Conservation (phyloP, 768 basidiomycete species). For the Mycena leptocephala region DNA sequence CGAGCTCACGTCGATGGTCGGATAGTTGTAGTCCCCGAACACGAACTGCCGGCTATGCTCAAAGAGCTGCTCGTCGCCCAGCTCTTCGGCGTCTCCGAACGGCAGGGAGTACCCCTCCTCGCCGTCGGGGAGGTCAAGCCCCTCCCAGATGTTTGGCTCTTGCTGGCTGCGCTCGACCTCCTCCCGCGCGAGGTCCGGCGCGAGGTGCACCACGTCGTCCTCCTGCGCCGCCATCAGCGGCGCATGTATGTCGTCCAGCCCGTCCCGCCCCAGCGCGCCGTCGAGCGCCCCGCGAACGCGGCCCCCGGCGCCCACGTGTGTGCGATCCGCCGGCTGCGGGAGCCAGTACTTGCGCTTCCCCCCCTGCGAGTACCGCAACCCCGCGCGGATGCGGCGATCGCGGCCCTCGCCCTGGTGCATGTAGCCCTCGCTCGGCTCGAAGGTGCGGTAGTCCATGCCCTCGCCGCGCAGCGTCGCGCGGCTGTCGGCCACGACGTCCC, state of each 20-base stretch:
- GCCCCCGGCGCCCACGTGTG: slow-evolving; percentile 56
- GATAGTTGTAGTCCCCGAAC: slow-evolving; percentile 94
- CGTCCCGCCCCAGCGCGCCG: slow-evolving; percentile 58
- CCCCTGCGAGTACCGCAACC: slow-evolving; percentile 92
- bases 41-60: slow-evolving; percentile 83
- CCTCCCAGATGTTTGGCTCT: slow-evolving; percentile 59
- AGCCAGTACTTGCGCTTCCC: slow-evolving; percentile 97
- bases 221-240: slow-evolving; percentile 81
- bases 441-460: slow-evolving; percentile 96
- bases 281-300: slow-evolving; percentile 60
- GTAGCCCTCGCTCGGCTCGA: slow-evolving; percentile 95
- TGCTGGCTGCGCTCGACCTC: slow-evolving; percentile 44
- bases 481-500: slow-evolving; percentile 91
- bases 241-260: slow-evolving; percentile 77
- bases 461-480: slow-evolving; percentile 87
- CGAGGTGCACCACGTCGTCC: slow-evolving; percentile 76
- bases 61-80: slow-evolving; percentile 83
- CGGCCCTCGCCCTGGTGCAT: slow-evolving; percentile 93
- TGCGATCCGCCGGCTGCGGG: slow-evolving; percentile 71
- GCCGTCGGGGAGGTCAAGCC: slow-evolving; percentile 26
- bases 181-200: slow-evolving; percentile 65
- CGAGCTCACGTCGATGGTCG: slow-evolving; percentile 89
- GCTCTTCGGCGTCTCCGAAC: slow-evolving; percentile 78
- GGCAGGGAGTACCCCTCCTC: slow-evolving; percentile 72
- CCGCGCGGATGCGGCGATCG: slow-evolving; percentile 91